Base-by-base conservation (phyloP, 2,329 filamentous ascomycete genomes). In the Colletotrichum theobromicola region DNA sequence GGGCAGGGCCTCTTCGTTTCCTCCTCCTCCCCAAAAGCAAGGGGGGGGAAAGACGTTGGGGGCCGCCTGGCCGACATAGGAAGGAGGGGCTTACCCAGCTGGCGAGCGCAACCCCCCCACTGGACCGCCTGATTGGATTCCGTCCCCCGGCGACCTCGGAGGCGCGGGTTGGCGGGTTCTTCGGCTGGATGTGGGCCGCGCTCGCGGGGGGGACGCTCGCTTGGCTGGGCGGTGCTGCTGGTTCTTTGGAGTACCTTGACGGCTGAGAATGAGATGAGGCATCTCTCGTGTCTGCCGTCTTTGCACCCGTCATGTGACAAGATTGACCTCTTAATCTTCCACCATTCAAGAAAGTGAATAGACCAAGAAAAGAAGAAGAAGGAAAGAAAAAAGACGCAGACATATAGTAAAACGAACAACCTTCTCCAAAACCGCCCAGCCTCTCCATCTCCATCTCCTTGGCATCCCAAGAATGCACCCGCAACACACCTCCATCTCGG, bases 81-180 rank as follows among this genome's bases (percentile, higher is more conserved):
- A 63, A 55, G 65, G 57, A 18, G 70, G 65, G 42, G 46, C 42
- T 50, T 35, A 50, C 42, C 42, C 42, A 50, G 18, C 37, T 21
- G 42, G n/a, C 42, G n/a, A 21, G 2, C 2, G 42, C 10, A n/a
- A 46, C 10, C 18, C 18, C 18, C 42, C 42, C 42, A 50, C 42
- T 50, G 28, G 26, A 15, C 24, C 26, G n/a, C 30, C 46, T 57
- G 57, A 67, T 35, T 62, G 30, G 34, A 32, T 18, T 21, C 37
- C n/a, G 21, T 37, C n/a, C 53, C 35, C 42, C 63, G 72, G 72
- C 68, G 55, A 62, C 72, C 28, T 75, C 72, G 72, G 72, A 46
- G 53, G 53, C 21, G 53, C 5, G 42, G 42, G 21, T 4, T 46
- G 67, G 67, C 72, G 72, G 72, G 28, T 63, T 72, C 16, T 26